Evolutionary conservation across 768 basidiomycete species (phyloP).

Genomic region (Pilatotrama ljubarskyi): DNA sequence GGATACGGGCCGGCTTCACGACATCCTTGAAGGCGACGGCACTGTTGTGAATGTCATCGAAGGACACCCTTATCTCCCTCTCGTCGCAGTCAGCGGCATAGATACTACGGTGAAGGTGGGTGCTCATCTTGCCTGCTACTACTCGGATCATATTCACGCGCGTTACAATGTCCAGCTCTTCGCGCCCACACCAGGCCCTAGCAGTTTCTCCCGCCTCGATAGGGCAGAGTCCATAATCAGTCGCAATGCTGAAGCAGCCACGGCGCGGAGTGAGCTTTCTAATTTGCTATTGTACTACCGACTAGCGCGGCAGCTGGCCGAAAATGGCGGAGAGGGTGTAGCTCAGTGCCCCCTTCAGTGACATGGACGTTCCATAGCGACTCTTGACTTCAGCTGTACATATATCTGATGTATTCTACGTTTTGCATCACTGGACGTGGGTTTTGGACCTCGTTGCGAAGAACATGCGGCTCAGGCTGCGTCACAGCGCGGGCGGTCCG

Average conservation of each 20-base stretch:
- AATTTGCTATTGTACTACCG: conserved; percentile 34
- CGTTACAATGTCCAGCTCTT: conserved; percentile 58
- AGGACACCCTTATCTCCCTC: conserved; percentile 72
- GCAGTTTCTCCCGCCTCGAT: conserved; percentile 54
- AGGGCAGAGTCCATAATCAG: conserved; percentile 56
- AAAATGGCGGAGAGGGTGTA: neutral
- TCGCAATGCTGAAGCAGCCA: conserved; percentile 47
- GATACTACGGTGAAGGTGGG: conserved; percentile 81
- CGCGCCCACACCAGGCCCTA: conserved; percentile 50
- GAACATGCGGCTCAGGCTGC: neutral
- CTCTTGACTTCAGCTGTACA: neutral
- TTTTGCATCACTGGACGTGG: neutral
- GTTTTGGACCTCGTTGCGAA: neutral
- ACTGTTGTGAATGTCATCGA: conserved; percentile 86
- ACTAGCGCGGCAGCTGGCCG: conserved; percentile 18
- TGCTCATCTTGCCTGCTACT: neutral
- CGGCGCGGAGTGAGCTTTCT: conserved; percentile 31
- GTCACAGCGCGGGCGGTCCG: neutral
- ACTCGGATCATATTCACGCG: neutral
- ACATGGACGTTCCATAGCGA: neutral
- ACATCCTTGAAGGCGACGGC: conserved; percentile 83
- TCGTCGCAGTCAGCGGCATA: conserved; percentile 87
- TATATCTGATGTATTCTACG: neutral
- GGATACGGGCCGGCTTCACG: conserved; percentile 57
- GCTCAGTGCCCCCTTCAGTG: conserved; percentile 23